Evolutionary conservation across 176 grass and related monocot species (phyloP), one percentile per base, ranked within the genome.

Genomic region (Avena atlantica): DNA sequence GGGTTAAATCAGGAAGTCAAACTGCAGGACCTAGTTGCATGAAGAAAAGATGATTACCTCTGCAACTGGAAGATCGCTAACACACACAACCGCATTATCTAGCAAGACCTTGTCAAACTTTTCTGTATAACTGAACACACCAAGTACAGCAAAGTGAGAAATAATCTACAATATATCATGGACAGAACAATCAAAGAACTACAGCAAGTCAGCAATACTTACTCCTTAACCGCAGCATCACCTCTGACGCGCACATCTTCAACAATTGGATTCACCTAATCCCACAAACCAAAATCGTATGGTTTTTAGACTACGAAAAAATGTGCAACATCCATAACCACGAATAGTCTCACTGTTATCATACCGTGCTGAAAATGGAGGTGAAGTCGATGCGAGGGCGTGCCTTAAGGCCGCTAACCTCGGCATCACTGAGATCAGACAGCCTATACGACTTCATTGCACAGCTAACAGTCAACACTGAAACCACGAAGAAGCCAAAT

Each of bases 311-410:
- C 19, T 80, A 66, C 19, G 21, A 61, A 12, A 48, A 14, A 47
- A 10, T 42, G 50, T 14, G 12, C 42, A 19, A 25, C 20, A 13
- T 17, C 55, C 37, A 71, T 29, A 7, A 16, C 9, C 27, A 71
- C 63, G 2, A 83, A 60, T 29, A 74, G 60, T 49, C 10, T 25
- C 4, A 1, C 2, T 74, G 2, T 20, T n/a, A 88, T 71, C 90
- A 87, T 34, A 98, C 96, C 70, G 87, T 86, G 82, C 81, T 79
- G 69, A 98, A 98, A 87, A 98, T 98, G 58, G 96, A 98, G 67
- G 96, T 74, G 78, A 98, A 98, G 86, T 96, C 96, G 37, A 98
- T 90, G 29, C 96, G 93, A 17, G 96, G 96, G 5, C 96, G 96
- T 57, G 92, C 93, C 74, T 91, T 98, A 58, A 98, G 92, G 82